Evolutionary conservation across 106 monocot genomes (phyloP).

Genomic region (Acorus gramineus): DNA sequence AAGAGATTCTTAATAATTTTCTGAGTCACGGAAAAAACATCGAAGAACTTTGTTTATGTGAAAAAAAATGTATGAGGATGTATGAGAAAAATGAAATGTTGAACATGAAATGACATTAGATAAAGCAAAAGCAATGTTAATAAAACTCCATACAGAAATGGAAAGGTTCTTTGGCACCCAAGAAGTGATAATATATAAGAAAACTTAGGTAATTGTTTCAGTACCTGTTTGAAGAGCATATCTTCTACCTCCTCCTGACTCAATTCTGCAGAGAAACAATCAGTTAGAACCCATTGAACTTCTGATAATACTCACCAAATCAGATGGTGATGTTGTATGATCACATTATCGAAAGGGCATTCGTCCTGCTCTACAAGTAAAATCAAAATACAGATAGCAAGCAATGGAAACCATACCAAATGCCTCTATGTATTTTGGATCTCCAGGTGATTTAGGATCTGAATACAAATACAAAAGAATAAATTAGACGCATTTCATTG

Average conservation of each 20-base stretch:
- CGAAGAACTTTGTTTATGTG: too few species aligned
- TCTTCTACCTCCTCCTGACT: constrained; percentile 70
- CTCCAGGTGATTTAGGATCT: constrained; percentile 68
- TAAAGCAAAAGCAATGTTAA: background rate
- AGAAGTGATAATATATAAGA: background rate
- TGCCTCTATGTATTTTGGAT: constrained; percentile 66
- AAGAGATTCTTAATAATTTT: too few species aligned
- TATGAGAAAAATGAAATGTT: background rate
- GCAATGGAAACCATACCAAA: constrained; percentile 38
- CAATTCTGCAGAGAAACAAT: constrained; percentile 33
- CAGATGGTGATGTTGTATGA: too few species aligned
- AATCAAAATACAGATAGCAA: background rate
- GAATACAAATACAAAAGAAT: constrained; percentile 14
- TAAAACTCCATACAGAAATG: background rate
- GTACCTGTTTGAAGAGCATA: constrained; percentile 76
- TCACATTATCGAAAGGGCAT: too few species aligned
- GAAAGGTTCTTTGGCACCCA: too few species aligned
- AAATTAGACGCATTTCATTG: background rate
- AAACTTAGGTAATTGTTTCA: too few species aligned
- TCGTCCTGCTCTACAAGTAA: too few species aligned
- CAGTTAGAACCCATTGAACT: background rate
- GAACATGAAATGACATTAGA: background rate
- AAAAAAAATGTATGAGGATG: too few species aligned
- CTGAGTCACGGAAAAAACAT: too few species aligned
- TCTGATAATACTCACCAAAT: too few species aligned